Evolutionary conservation across 495 filamentous ascomycete species (phyloP), one percentile per base, ranked within the genome.

Genomic region (Echria macrotheca): DNA sequence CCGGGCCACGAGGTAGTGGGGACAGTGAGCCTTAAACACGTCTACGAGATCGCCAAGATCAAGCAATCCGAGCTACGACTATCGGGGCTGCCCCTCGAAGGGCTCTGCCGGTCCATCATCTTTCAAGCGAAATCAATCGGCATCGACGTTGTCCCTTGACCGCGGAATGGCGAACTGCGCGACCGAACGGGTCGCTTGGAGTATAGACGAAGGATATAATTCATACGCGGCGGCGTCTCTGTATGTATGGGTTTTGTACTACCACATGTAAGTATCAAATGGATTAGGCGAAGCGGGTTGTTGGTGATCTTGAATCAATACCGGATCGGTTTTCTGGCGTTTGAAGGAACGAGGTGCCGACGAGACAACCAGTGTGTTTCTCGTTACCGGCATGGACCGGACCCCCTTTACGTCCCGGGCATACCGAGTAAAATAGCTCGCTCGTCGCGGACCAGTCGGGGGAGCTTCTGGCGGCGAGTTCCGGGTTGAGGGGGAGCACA

Each of bases 11-110:
- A 93, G 58, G 79, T 68, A 28, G 80, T 90, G 32, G 93, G 94
- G 47, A 79, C 78, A 11, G 76, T 97, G 32, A 90, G 85, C 50
- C 72, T 99, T 59, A 99, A 99, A 75, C 93, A 99, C 70, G 71
- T 99, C 39, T 96, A 91, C 63, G 91, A 97, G 75, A 99, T 99
- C 67, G 93, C 93, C 59, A 86, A 87, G 74, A 95, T 97, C 68
- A 99, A 99, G 77, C 81, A 88, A 52, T 70, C 76, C 46, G 93
- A 98, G 72, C 71, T 82, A 44, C 74, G 93, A 47, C 71, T 97
- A 55, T 86, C 84, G 7, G 91, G 88, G 29, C 64, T 96, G 65
- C 75, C 80, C 37, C 61, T 96, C 54, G 79, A 91, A 70, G 87
- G 89, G 1, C 55, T 99, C 40, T 89, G 85, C 67, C 87, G 83